These are phyloP conservation scores for Ustilago cynodontis DNA, from an alignment of 1,284 basidiomycete genomes.

Conservation along the genomic window DNA sequence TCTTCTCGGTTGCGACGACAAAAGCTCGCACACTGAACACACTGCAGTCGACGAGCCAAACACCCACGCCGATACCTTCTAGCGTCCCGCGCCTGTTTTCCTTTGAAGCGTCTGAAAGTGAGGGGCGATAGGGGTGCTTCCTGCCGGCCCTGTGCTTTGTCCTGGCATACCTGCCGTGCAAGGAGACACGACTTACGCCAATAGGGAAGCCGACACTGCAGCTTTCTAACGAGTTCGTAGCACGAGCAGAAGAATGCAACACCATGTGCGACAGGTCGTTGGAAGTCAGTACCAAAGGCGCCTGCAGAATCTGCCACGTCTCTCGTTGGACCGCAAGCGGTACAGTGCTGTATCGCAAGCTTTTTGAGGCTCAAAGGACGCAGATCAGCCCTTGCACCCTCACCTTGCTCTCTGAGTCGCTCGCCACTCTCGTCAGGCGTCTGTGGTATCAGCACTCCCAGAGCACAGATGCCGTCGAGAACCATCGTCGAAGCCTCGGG, in stretches of 20 bases:
- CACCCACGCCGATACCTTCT: not conserved
- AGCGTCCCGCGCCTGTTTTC: not conserved
- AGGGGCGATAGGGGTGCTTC: not conserved
- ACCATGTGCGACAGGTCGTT: not conserved
- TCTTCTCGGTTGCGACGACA: slow-evolving; percentile 6
- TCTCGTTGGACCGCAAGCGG: not conserved
- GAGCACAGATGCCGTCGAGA: not conserved
- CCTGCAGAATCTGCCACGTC: not conserved
- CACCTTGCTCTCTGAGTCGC: not conserved
- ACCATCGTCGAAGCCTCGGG: not conserved
- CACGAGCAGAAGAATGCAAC: not conserved
- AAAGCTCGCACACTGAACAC: not conserved
- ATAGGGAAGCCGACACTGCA: not conserved
- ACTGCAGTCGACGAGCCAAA: no score
- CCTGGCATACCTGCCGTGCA: not conserved
- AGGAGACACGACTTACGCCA: not conserved
- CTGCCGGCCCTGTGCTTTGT: not conserved
- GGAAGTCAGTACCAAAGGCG: not conserved
- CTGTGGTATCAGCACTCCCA: not conserved
- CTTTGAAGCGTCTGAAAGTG: not conserved
- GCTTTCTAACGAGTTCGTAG: not conserved
- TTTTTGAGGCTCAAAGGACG: no score
- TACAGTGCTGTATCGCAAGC: no score
- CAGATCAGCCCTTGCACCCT: no score
- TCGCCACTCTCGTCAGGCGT: not conserved